Percentiles rank a stretch among this genome's conserved stretches.
phyloP scores from a whole-genome alignment of 139 green algal species.

The Micractinium conductrix region DNA sequence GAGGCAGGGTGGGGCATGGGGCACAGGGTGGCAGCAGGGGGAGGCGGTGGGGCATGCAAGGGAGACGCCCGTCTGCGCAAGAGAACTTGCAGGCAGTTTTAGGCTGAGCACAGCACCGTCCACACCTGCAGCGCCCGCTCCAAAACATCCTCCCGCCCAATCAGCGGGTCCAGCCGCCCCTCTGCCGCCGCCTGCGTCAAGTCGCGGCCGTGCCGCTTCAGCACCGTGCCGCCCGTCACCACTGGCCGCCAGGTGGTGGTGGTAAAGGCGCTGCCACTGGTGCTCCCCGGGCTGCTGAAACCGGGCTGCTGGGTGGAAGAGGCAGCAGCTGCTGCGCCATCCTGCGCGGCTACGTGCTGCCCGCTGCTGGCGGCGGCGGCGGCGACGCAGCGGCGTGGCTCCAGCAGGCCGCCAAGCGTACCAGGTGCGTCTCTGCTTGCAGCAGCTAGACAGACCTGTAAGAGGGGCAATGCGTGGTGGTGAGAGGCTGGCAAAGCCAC shows the following conservation, averaged over 20 bases:
- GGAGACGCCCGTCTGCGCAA: not conserved
- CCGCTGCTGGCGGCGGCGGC: not conserved
- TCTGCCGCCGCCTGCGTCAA: slow-evolving; percentile 68
- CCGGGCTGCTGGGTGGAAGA: not conserved
- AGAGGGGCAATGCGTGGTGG: too few species aligned
- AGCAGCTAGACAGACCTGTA: too few species aligned
- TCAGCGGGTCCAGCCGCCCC: slow-evolving; percentile 74
- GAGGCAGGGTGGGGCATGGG: not conserved
- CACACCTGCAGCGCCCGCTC: slow-evolving; percentile 58
- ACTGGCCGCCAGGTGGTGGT: not conserved
- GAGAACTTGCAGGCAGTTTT: too few species aligned
- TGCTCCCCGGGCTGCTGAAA: not conserved
- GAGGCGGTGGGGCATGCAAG: not conserved
- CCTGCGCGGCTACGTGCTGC: slow-evolving; percentile 3
- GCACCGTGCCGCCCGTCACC: slow-evolving; percentile 13
- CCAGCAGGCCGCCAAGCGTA: too few species aligned
- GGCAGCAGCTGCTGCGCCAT: not conserved
- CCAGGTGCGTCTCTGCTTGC: too few species aligned
- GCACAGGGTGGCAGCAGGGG: not conserved
- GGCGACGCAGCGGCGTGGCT: too few species aligned
- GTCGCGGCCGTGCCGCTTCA: slow-evolving; percentile 72
- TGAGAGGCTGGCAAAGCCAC: too few species aligned
- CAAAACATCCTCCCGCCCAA: slow-evolving; percentile 70
- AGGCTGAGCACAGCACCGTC: not conserved
- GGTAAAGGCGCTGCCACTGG: not conserved